Base-by-base conservation (phyloP, 208 protist species). In the Leishmania gerbilli region DNA sequence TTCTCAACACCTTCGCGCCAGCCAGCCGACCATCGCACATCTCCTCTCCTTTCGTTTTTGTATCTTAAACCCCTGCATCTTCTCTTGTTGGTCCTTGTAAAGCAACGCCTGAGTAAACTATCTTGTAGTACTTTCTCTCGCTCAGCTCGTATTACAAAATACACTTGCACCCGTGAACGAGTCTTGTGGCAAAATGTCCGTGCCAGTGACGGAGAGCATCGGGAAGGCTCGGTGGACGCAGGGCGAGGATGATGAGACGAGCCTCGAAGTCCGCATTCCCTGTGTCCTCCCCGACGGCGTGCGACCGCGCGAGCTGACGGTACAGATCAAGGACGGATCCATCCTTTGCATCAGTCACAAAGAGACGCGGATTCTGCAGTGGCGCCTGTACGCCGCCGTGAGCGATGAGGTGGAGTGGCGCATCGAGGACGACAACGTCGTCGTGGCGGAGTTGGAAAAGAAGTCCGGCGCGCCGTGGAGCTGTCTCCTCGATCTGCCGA, bases 371-470 rank as follows among this genome's bases (percentile, higher is more conserved):
- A 90, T 98, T 37, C 68, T 96, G 40, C 95, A 96, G 85, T 96
- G 93, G 93, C 95, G 95, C 77, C 92, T 98, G 47, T 93, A 91
- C 84, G 88, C 87, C 56, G 24, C 85, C 65, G 91, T 98, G 56
- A 87, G 86, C 56, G 80, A 87, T 27, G 92, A 96, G 81, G 90
- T 96, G 58, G 93, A 96, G 85, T 96, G 93, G 93, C 88, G 92
- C 71, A 89, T 96, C 45, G 90, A 95, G 84, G 76, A 90, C 21
- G 90, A 90, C 58, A 88, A 85, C 42, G 62, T 69, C 56, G 71
- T 97, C 40, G 86, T 95, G n/a, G 83, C 93, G 34, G 92, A 94
- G 27, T 75, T 96, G 65, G 86, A 92, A 68, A 98, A 98, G 86
- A 84, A 83, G 75, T 84, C 67, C 51, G 82, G 83, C 0, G 71